Conservation (phyloP, 352 stramenopile genomes). For the Plasmopara viticola region DNA sequence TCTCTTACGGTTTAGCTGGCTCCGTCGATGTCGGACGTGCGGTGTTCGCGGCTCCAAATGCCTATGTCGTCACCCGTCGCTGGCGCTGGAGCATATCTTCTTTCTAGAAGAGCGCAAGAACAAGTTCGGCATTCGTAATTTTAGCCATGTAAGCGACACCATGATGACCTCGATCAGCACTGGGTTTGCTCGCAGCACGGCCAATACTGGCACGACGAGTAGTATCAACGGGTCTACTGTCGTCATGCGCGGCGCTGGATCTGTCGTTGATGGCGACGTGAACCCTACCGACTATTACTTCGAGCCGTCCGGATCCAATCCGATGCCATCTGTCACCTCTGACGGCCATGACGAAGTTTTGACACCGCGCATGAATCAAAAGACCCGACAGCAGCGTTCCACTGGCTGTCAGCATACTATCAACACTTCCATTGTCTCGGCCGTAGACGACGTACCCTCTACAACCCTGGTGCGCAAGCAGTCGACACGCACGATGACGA, state of each 20-base stretch:
- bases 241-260: constrained; percentile 30
- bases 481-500: constrained; percentile 45
- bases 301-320: constrained; percentile 1
- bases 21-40: constrained; percentile 60
- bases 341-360: constrained; percentile 16
- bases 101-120: constrained; percentile 81
- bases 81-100: constrained; percentile 76
- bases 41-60: constrained; percentile 58
- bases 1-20: constrained; percentile 60
- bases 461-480: constrained; percentile 49
- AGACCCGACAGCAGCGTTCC: constrained; percentile 7
- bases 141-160: constrained; percentile 72
- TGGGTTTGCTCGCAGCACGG: constrained; percentile 23
- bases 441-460: constrained; percentile 1
- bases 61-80: constrained; percentile 56
- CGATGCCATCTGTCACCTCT: constrained; percentile 2
- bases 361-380: constrained; percentile 14
- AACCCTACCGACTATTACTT: constrained; percentile 29
- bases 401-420: constrained; percentile 1
- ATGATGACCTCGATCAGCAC: constrained; percentile 43
- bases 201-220: constrained; percentile 5
- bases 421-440: constrained; percentile 10
- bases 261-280: constrained; percentile 30
- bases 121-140: constrained; percentile 68
- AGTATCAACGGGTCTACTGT: constrained; percentile 25